Evolutionary conservation across 1,284 basidiomycete genomes (phyloP), one percentile per base, ranked within the genome.

Genomic region (Pulchroboletus neoregius): DNA sequence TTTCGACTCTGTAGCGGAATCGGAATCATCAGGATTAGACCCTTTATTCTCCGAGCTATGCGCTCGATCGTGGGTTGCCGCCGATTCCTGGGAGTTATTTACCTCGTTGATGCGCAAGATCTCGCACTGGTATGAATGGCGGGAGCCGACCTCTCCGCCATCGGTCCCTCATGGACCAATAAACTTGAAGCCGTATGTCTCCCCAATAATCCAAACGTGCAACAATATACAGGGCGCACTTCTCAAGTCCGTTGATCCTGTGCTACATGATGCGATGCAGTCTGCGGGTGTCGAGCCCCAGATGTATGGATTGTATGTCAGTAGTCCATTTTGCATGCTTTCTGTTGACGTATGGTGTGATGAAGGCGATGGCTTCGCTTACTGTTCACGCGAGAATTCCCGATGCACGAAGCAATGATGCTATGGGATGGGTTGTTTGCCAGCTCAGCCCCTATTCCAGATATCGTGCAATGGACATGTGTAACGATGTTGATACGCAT

Each of bases 391-490:
- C 78, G 94, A 35, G 94, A 97, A 66, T 87, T 96, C 53, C 73
- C 69, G 34, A 76, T 92, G 73, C 62, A 72, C 7, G 82, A 90
- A 54, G 80, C 89, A 0, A 81, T 91, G 78, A 71, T 80, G 18
- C 62, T 97, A 10, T 96, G 94, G 94, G 94, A 97, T 65, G 91
- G 86, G 0, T 65, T 96, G 6, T 94, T 97, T 62, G 89, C 92
- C 0, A 84, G 82, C 48, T 88, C 52, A 1, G 47, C 91, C 65
- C 78, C 82, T 7, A 73, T 82, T 1, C 71, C 87, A 36, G 79
- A 84, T 39, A 68, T 94, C 26, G 80, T 85, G 1, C 82, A 85
- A 44, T 94, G 87, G 83, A 72, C 94, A 45, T 92, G 90, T 60
- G 81, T 95, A 13, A 88, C 91, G 0, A 94, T 96, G 92, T 77